These are phyloP conservation scores for Phytophthora lateralis DNA, from an alignment of 352 stramenopile species.

Conservation along the genomic window DNA sequence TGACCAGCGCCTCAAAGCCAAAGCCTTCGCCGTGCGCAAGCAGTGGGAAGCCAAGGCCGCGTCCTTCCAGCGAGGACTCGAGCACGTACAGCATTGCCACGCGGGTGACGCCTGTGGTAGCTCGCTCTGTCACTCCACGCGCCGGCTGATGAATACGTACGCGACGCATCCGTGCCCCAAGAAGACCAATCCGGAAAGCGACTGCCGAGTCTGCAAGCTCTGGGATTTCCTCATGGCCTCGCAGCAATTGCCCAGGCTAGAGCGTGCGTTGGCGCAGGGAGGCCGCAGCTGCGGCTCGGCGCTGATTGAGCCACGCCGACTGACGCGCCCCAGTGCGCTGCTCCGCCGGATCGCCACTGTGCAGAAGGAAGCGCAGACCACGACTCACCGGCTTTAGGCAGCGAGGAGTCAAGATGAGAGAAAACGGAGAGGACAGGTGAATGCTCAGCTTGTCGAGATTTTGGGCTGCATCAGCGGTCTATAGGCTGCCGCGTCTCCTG, in stretches of 20 bases:
- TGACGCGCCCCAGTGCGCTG: conserved; percentile 14
- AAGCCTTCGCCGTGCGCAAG: conserved; percentile 48
- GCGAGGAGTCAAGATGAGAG: conserved; percentile 4
- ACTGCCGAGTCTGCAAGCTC: conserved; percentile 83
- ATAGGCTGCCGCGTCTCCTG: conserved; percentile 10
- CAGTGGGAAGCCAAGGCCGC: conserved; percentile 67
- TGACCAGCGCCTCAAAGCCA: conserved; percentile 28
- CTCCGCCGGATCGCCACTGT: conserved; percentile 32
- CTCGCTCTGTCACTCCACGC: conserved; percentile 75
- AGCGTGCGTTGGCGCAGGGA: conserved; percentile 22
- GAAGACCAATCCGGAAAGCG: conserved; percentile 12
- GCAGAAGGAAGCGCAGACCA: conserved; percentile 36
- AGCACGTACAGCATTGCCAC: conserved; percentile 64
- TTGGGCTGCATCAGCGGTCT: conserved; percentile 20
- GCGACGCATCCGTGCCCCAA: conserved; percentile 61
- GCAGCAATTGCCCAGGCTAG: conserved; percentile 16
- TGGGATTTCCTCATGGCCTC: conserved; percentile 62
- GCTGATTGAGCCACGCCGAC: conserved; percentile 10
- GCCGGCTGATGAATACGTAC: conserved; percentile 69
- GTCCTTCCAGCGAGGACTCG: conserved; percentile 69
- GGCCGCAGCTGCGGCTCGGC: conserved; percentile 18
- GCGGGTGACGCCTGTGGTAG: conserved; percentile 61
- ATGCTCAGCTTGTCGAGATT: conserved; percentile 25
- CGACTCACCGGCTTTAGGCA: conserved; percentile 37
- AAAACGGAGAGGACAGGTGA: conserved; percentile 13